These are phyloP conservation scores for Amanita subjunquillea DNA, from an alignment of 768 basidiomycete genomes.

Conservation along the genomic window DNA sequence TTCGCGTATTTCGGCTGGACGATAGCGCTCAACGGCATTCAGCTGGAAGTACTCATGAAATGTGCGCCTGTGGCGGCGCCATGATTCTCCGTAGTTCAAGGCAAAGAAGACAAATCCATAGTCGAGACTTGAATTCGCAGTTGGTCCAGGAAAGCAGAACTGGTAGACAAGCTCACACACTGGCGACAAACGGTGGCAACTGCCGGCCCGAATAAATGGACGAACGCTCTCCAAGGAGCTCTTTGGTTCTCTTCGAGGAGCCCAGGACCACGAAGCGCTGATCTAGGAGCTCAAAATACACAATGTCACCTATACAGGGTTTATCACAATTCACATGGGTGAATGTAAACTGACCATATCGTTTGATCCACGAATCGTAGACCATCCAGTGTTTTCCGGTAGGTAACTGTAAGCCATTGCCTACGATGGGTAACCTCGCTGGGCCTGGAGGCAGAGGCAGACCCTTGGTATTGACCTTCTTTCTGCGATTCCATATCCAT, in stretches of 20 bases:
- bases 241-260: constrained; percentile 3
- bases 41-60: constrained; percentile 1
- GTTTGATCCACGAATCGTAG: constrained; percentile 12
- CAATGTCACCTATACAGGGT: constrained; percentile 8
- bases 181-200: constrained; percentile 3
- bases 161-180: constrained; percentile 5
- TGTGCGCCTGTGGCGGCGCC: neutral
- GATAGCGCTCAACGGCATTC: neutral
- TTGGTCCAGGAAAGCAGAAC: neutral
- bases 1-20: neutral
- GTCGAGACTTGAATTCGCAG: neutral
- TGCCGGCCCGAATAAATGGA: constrained; percentile 9
- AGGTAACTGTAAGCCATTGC: constrained; percentile 12
- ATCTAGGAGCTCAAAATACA: constrained; percentile 9
- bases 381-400: constrained; percentile 13
- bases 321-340: neutral
- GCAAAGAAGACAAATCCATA: neutral
- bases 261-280: constrained; percentile 7
- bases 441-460: constrained; percentile 14
- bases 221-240: constrained; percentile 10
- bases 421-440: constrained; percentile 12
- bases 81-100: neutral
- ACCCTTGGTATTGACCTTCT: neutral
- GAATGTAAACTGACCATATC: constrained; percentile 9
- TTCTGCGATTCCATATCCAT: neutral